Percentiles rank a stretch among this genome's conserved stretches.
phyloP scores from a whole-genome alignment of 2,329 filamentous ascomycete species.

The Gaeumannomyces sp. region DNA sequence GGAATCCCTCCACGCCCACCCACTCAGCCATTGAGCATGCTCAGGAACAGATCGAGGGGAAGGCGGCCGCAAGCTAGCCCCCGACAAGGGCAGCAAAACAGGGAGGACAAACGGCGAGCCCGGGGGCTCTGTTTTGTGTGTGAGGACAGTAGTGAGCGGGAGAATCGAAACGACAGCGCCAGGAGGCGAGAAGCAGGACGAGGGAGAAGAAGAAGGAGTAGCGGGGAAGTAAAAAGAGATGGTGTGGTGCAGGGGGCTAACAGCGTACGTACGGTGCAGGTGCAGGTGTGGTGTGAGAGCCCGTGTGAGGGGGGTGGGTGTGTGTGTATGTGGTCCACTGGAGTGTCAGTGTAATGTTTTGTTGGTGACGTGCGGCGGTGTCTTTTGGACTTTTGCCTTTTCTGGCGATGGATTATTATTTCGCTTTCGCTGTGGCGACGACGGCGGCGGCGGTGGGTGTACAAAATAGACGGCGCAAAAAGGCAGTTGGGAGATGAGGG shows the following conservation, averaged over 20 bases:
- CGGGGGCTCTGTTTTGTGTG: neutral
- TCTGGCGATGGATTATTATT: neutral
- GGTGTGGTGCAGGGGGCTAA: neutral
- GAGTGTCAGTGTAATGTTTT: neutral
- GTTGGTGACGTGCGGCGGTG: neutral
- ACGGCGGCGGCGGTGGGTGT: neutral
- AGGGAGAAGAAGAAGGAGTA: neutral
- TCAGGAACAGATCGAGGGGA: neutral
- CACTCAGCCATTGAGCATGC: conserved; percentile 1
- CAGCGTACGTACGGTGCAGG: neutral
- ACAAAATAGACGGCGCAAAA: neutral
- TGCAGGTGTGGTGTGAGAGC: neutral
- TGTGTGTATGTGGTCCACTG: neutral
- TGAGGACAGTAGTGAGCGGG: neutral
- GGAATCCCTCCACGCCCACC: neutral
- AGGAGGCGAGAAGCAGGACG: neutral
- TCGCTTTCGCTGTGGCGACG: neutral
- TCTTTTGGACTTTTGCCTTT: neutral
- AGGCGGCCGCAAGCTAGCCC: neutral
- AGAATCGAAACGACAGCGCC: neutral
- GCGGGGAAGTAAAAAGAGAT: neutral
- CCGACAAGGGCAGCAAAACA: neutral
- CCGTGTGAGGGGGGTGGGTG: no score
- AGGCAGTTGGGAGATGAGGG: neutral
- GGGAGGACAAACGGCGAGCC: neutral